Conservation (phyloP, 202 grass and related monocot genomes). For the Cymbopogon flexuosus region DNA sequence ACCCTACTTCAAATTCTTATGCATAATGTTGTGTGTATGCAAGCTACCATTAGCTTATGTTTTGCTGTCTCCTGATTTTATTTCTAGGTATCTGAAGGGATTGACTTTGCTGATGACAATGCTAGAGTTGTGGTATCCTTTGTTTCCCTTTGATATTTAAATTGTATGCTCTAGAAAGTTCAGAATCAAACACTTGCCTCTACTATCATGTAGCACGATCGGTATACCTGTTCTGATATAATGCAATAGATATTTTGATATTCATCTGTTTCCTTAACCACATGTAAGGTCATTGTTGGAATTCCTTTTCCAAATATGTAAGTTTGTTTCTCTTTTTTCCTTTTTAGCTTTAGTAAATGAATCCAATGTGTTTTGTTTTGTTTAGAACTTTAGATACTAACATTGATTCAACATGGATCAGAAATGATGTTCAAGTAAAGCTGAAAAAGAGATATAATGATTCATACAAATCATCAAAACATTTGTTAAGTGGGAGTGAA, state of each 20-base stretch:
- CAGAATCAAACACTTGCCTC: slow-evolving; percentile 4
- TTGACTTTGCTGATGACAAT: slow-evolving; percentile 93
- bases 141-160: slow-evolving; percentile 13
- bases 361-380: not conserved
- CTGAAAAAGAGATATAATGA: slow-evolving; percentile 95
- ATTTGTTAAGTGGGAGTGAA: slow-evolving; percentile 82
- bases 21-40: slow-evolving; percentile 5
- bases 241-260: not conserved
- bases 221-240: not conserved
- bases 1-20: not conserved
- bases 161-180: not conserved
- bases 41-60: slow-evolving; percentile 18
- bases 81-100: slow-evolving; percentile 90
- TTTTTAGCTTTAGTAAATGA: slow-evolving; percentile 15
- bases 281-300: slow-evolving; percentile 82
- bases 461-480: slow-evolving; percentile 74
- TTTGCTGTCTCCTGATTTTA: slow-evolving; percentile 34
- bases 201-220: slow-evolving; percentile 8
- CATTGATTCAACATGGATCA: slow-evolving; percentile 44
- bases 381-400: slow-evolving; percentile 30
- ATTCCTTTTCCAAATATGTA: slow-evolving; percentile 99
- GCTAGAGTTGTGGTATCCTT: slow-evolving; percentile 99
- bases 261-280: slow-evolving; percentile 60
- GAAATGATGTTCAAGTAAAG: slow-evolving; percentile 88
- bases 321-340: slow-evolving; percentile 23